Conservation (phyloP, 306 rosid species). For the Glycine tomentella region DNA sequence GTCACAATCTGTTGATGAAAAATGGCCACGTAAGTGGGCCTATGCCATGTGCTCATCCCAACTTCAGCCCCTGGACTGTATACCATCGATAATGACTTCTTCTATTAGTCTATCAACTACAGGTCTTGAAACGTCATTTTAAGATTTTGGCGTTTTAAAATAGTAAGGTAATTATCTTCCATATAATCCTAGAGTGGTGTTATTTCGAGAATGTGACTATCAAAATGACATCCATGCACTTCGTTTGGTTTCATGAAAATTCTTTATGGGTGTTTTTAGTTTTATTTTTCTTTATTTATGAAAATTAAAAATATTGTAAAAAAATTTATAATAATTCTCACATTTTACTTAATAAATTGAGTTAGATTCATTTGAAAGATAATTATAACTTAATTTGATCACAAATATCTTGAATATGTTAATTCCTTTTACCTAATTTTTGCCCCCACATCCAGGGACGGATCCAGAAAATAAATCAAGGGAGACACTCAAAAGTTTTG, state of each 20-base stretch:
- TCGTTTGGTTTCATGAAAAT: not conserved
- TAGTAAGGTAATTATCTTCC: not conserved
- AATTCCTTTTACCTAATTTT: not conserved
- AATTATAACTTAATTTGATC: too few relatives aligned
- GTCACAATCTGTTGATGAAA: slow-evolving; percentile 21
- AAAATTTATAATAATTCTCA: too few relatives aligned
- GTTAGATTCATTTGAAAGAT: too few relatives aligned
- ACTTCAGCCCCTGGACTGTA: slow-evolving; percentile 37
- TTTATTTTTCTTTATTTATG: too few relatives aligned
- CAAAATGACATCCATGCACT: not conserved
- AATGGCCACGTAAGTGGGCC: slow-evolving; percentile 31
- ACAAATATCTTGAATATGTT: not conserved
- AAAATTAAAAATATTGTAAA: too few relatives aligned
- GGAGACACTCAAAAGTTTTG: too few relatives aligned
- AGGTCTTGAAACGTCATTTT: not conserved
- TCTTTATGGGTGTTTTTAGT: not conserved
- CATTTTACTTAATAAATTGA: too few relatives aligned
- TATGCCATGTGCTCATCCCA: slow-evolving; percentile 46
- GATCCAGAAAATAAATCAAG: too few relatives aligned
- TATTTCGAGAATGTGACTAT: not conserved
- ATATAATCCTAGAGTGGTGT: not conserved
- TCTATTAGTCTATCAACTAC: slow-evolving; percentile 7
- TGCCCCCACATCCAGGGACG: not conserved
- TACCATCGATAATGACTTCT: slow-evolving; percentile 22
- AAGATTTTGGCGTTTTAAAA: slow-evolving; percentile 34